Percentiles rank a stretch among this genome's conserved stretches.
Evolutionary conservation across 352 stramenopile genomes (phyloP).

Genomic region (Phytophthora sansomeana): DNA sequence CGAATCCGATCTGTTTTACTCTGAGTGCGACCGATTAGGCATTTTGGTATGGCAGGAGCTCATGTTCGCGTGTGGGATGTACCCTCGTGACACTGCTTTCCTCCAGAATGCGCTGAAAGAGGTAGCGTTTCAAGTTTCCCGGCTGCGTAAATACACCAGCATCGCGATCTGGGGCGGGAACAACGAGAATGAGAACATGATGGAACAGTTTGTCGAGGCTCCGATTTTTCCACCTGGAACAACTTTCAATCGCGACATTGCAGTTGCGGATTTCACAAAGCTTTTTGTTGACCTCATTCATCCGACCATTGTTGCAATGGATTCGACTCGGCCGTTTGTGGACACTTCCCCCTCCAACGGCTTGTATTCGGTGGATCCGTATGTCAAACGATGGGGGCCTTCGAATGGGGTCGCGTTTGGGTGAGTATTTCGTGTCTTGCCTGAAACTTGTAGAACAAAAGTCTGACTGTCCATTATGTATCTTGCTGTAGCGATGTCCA

Average conservation of each 20-base stretch:
- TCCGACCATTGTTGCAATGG: slow-evolving; percentile 56
- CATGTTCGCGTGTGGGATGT: slow-evolving; percentile 92
- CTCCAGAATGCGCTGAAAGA: slow-evolving; percentile 64
- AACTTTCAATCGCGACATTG: slow-evolving; percentile 81
- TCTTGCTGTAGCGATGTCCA: slow-evolving; percentile 73
- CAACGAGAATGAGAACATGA: slow-evolving; percentile 93
- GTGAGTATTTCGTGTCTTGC: slow-evolving; percentile 33
- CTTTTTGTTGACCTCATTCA: slow-evolving; percentile 83
- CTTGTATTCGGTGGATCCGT: slow-evolving; percentile 74
- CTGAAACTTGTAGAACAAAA: background rate
- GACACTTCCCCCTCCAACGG: slow-evolving; percentile 90
- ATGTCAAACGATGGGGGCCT: slow-evolving; percentile 84
- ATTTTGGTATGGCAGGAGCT: slow-evolving; percentile 92
- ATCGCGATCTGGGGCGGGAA: slow-evolving; percentile 92
- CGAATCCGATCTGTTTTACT: slow-evolving; percentile 86
- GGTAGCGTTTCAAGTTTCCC: slow-evolving; percentile 65
- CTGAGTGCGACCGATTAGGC: slow-evolving; percentile 77
- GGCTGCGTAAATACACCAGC: slow-evolving; percentile 81
- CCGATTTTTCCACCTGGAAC: slow-evolving; percentile 59
- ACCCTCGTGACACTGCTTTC: slow-evolving; percentile 75
- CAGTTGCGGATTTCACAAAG: slow-evolving; percentile 79
- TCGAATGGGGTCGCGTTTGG: slow-evolving; percentile 67
- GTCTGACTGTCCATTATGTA: slow-evolving; percentile 4
- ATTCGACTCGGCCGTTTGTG: slow-evolving; percentile 76
- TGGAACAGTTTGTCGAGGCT: slow-evolving; percentile 74